Evolutionary conservation across 192 early-diverging fungal species (phyloP), one percentile per base, ranked within the genome.

Genomic region (Funneliformis mosseae): DNA sequence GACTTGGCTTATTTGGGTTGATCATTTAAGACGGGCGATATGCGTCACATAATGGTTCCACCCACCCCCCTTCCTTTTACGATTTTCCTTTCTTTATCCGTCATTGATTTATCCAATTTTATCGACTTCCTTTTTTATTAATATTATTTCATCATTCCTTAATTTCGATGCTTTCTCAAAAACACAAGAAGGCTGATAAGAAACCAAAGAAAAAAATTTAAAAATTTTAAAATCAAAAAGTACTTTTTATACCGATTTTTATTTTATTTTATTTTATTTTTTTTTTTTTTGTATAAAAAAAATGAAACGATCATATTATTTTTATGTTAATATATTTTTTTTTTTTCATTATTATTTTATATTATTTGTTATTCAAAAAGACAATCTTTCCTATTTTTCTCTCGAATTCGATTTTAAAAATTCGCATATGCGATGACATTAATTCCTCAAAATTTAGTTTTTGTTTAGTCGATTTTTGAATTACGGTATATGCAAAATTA

Each of bases 91-190:
- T 50, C 21, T 21, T 55, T 21, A 14, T n/a, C n/a, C n/a, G n/a
- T n/a, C n/a, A n/a, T n/a, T n/a, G n/a, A n/a, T 21, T 55, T 55
- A 55, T 55, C 16, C 14, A 18, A 95, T 94, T 88, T 97, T 96
- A 7, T 6, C 50, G 50, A 50, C 50, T 55, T 55, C 43, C 16
- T 21, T 7, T 6, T 55, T 55, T 55, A 55, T 6, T 55, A 55
- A 21, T 45, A 45, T 10, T 55, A 12, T 55, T 55, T 55, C 18
- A 55, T 50, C 50, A 21, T 55, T 55, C 50, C 50, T 55, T 55
- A 55, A 55, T 55, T 55, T 21, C 50, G 50, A 21, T 55, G 50
- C 50, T 55, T 55, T 55, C 46, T 48, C 50, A 18, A 18, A 55
- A 55, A 55, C 50, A 18, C 18, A 55, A 55, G 50, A 55, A 55